Evolutionary conservation across 306 rosid genomes (phyloP).

Genomic region (Albizia julibrissin): DNA sequence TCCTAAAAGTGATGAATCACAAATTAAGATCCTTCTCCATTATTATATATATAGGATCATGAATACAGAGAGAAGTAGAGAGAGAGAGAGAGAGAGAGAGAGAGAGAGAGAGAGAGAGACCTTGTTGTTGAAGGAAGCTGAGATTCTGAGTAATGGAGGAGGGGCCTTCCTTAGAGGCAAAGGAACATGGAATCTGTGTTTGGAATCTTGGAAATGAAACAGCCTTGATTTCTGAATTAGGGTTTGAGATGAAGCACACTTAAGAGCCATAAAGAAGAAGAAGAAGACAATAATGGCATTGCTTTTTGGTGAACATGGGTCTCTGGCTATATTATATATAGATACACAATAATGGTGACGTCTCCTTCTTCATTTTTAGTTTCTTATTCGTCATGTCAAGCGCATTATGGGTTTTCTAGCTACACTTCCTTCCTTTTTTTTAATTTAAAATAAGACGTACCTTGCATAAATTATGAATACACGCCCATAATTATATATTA

Average conservation of each 20-base stretch:
- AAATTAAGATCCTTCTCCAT: too few relatives aligned
- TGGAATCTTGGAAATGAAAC: conserved; percentile 37
- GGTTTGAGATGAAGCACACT: conserved; percentile 38
- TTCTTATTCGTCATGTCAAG: neutral
- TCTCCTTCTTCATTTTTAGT: neutral
- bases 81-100: neutral
- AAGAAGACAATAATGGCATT: conserved; percentile 9
- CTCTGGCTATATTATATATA: neutral
- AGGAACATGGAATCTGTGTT: conserved; percentile 41
- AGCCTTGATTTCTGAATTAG: conserved; percentile 45
- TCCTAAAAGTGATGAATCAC: neutral
- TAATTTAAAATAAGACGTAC: too few relatives aligned
- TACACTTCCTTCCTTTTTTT: neutral
- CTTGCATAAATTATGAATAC: too few relatives aligned
- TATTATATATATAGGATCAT: too few relatives aligned
- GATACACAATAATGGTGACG: neutral
- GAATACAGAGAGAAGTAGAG: too few relatives aligned
- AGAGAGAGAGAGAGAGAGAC: conserved; percentile 32
- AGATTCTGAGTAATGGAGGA: conserved; percentile 47
- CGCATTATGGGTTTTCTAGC: neutral
- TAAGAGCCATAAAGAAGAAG: conserved; percentile 54
- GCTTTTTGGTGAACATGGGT: neutral
- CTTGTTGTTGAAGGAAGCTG: conserved; percentile 66
- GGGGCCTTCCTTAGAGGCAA: conserved; percentile 29
- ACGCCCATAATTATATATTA: neutral